A percentile compares a stretch with the other conserved stretches of the same genome.
Conservation (phyloP, 2,329 filamentous ascomycete species). For the Hyphodiscus sp. region DNA sequence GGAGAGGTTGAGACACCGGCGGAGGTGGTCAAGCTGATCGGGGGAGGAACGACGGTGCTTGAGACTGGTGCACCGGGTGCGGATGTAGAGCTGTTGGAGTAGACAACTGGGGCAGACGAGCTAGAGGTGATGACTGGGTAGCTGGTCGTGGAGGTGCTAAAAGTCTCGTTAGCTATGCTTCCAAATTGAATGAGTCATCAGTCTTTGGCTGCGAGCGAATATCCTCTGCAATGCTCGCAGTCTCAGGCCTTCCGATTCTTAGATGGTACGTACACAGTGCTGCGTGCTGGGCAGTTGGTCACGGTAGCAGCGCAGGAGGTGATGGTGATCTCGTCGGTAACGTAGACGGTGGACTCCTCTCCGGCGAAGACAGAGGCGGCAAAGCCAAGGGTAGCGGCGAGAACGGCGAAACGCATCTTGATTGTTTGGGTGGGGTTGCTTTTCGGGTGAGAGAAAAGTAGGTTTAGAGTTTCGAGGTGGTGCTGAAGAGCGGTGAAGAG, state of each 20-base stretch:
- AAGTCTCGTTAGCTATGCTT: not conserved
- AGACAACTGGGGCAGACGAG: not conserved
- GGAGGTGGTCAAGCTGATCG: not conserved
- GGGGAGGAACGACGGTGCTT: not conserved
- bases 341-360: conserved; percentile 5
- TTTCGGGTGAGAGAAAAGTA: not conserved
- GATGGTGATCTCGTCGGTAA: conserved; percentile 9
- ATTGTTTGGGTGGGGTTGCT: not conserved
- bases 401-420: conserved; percentile 16
- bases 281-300: conserved; percentile 7
- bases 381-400: conserved; percentile 10
- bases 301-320: conserved; percentile 7
- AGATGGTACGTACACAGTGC: not conserved
- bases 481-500: conserved; percentile 19
- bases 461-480: conserved; percentile 4
- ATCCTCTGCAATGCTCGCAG: not conserved
- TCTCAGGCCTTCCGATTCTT: not conserved
- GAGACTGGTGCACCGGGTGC: not conserved
- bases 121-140: not conserved
- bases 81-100: not conserved
- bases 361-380: conserved; percentile 4
- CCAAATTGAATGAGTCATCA: not conserved
- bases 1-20: not conserved
- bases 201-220: not conserved
- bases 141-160: not conserved